Conservation (phyloP, 2,329 filamentous ascomycete genomes). For the Pseudogymnoascus sp. region DNA sequence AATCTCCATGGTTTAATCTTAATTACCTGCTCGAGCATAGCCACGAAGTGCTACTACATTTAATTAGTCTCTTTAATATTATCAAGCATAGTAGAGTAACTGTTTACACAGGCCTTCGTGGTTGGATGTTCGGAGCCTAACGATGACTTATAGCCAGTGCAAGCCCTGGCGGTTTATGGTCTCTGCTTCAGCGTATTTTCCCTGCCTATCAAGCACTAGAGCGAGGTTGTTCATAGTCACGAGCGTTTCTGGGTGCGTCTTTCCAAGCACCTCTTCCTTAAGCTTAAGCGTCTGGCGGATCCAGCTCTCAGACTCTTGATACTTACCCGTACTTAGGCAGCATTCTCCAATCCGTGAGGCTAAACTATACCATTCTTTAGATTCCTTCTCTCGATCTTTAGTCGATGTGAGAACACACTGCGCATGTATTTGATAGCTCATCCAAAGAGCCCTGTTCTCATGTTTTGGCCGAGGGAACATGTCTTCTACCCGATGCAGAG, state of each 20-base stretch:
- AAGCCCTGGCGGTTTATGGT: conserved; percentile 13
- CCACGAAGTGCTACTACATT: not conserved
- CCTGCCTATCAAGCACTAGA: conserved; percentile 3
- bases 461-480: conserved; percentile 15
- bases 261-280: not conserved
- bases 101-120: conserved; percentile 14
- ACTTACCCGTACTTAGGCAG: not conserved
- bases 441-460: conserved; percentile 10
- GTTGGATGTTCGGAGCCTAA: conserved; percentile 17
- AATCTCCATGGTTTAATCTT: too few species aligned
- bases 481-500: not conserved
- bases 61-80: not conserved
- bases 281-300: conserved; percentile 3
- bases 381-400: conserved; percentile 9
- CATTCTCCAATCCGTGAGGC: conserved; percentile 11
- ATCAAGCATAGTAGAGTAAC: conserved; percentile 13
- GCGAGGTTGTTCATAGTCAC: conserved; percentile 12
- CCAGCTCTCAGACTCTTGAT: not conserved
- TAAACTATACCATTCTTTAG: conserved; percentile 1
- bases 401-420: conserved; percentile 4
- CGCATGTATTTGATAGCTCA: conserved; percentile 14
- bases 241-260: conserved; percentile 8
- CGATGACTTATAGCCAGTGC: conserved; percentile 15
- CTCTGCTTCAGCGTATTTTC: conserved; percentile 13
- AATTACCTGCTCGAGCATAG: not conserved